phyloP scores from a whole-genome alignment of 208 protist genomes.

The Naegleria gruberi region DNA sequence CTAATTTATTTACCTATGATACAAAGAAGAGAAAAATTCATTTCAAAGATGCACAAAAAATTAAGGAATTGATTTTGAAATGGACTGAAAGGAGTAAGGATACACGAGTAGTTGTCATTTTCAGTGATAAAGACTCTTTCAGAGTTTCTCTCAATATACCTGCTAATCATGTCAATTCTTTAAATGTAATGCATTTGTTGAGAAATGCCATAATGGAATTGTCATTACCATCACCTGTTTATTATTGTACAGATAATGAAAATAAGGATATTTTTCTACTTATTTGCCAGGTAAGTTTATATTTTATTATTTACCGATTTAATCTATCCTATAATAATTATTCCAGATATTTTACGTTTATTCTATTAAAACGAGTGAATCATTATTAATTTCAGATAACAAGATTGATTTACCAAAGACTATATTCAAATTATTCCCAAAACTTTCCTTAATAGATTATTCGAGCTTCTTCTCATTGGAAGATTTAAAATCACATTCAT shows the following conservation, averaged over 20 bases:
- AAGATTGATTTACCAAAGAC: not conserved
- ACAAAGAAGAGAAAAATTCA: not conserved
- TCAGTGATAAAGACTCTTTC: not conserved
- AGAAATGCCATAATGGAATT: not conserved
- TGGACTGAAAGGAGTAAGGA: not conserved
- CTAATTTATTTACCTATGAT: not conserved
- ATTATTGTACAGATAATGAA: not conserved
- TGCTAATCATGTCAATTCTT: not conserved
- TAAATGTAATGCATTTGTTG: not conserved
- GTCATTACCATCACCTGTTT: not conserved
- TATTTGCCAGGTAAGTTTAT: not conserved
- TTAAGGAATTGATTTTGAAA: not conserved
- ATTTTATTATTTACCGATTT: not conserved
- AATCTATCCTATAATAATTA: no score
- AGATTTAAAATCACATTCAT: not conserved
- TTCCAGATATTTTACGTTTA: not conserved
- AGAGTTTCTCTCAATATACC: not conserved
- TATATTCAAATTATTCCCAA: not conserved
- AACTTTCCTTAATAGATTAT: not conserved
- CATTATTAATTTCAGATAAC: not conserved
- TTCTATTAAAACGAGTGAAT: not conserved
- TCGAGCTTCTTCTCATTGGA: not conserved
- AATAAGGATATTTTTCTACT: not conserved
- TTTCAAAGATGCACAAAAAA: not conserved
- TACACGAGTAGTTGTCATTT: not conserved